These are phyloP conservation scores for Batkoa obscura DNA, from an alignment of 371 early-diverging fungal genomes.

Conservation along the genomic window DNA sequence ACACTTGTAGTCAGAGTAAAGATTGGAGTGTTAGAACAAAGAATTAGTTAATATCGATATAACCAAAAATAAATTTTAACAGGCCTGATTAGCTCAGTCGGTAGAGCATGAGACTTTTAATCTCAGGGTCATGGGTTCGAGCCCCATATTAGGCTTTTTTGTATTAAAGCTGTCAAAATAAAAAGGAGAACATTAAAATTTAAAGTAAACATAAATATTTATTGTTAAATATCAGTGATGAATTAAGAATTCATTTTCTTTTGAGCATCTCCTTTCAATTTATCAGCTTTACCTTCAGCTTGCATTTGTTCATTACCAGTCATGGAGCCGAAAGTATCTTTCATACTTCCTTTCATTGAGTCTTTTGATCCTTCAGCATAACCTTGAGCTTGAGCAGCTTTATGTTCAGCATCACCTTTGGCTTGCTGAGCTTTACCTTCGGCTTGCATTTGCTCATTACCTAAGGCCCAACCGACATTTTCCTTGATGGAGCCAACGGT, in stretches of 20 bases:
- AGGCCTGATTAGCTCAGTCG: too few species aligned
- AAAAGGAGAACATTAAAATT: too few species aligned
- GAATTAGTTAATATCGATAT: too few species aligned
- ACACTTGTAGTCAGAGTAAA: too few species aligned
- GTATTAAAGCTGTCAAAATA: too few species aligned
- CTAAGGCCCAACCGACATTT: slow-evolving; percentile 10
- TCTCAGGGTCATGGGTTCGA: too few species aligned
- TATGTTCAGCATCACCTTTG: slow-evolving; percentile 11
- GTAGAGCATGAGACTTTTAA: too few species aligned
- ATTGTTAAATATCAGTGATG: neutral
- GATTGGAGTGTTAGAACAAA: too few species aligned
- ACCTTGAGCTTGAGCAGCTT: slow-evolving; percentile 9
- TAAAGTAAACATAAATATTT: too few species aligned
- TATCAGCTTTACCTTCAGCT: slow-evolving; percentile 19
- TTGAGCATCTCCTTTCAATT: slow-evolving; percentile 16
- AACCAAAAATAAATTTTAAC: too few species aligned
- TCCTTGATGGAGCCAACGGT: slow-evolving; percentile 15
- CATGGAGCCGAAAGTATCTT: slow-evolving; percentile 18
- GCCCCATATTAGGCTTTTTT: too few species aligned
- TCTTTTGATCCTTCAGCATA: slow-evolving; percentile 13
- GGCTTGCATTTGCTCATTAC: slow-evolving; percentile 10
- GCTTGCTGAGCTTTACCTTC: slow-evolving; percentile 11
- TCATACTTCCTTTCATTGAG: slow-evolving; percentile 16
- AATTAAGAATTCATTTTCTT: neutral
- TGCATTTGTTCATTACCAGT: slow-evolving; percentile 18